Conservation (phyloP, 1,284 basidiomycete genomes). For the Testicularia cyperi region DNA sequence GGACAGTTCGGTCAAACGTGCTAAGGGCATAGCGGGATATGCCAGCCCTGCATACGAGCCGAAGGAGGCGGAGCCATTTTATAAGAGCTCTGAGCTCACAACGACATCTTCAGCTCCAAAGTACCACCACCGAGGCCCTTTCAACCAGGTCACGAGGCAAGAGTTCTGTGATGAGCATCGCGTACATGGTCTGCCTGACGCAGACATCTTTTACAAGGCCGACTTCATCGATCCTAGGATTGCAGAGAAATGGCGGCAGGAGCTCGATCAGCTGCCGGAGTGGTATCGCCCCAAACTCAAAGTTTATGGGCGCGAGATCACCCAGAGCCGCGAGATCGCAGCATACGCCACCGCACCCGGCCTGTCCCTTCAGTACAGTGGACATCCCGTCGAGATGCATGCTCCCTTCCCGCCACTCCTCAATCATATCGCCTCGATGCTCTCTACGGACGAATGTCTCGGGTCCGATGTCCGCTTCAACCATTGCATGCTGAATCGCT, state of each 20-base stretch:
- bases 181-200: conserved; percentile 47
- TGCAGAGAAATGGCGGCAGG: conserved; percentile 62
- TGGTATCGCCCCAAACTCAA: conserved; percentile 65
- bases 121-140: conserved; percentile 34
- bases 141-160: conserved; percentile 22
- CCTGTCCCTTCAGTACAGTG: conserved; percentile 62
- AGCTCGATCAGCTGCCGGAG: conserved; percentile 56
- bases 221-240: conserved; percentile 59
- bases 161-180: conserved; percentile 16
- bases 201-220: conserved; percentile 62
- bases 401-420: conserved; percentile 62
- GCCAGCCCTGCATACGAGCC: too few relatives aligned
- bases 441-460: conserved; percentile 59
- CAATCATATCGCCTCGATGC: conserved; percentile 59
- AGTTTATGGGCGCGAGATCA: conserved; percentile 64
- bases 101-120: conserved; percentile 7
- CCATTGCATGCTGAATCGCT: conserved; percentile 65
- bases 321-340: conserved; percentile 63
- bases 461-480: conserved; percentile 63
- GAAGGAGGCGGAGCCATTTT: too few relatives aligned
- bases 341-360: conserved; percentile 58
- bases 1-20: too few relatives aligned
- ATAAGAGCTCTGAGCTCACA: too few relatives aligned
- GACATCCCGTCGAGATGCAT: conserved; percentile 60
- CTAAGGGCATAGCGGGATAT: too few relatives aligned